Conservation (phyloP, 2,329 filamentous ascomycete genomes). For the Aspergillus ochraceus region DNA sequence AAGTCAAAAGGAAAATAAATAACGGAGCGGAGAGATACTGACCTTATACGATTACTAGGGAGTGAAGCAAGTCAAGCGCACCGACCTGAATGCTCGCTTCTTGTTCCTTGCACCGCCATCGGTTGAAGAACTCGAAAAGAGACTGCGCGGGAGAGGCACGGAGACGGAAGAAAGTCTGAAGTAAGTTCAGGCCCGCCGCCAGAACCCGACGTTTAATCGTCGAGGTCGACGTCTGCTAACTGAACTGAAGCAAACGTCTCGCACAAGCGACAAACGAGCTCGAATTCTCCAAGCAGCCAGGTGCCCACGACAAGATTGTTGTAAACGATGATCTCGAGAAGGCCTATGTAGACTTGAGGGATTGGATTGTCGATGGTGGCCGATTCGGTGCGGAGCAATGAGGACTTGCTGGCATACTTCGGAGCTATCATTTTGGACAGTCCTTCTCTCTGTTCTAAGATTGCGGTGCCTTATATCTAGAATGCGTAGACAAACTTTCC, state of each 20-base stretch:
- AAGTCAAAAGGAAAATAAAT: background rate
- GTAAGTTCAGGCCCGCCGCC: background rate
- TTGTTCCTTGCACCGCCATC: slow-evolving; percentile 82
- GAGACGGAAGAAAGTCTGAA: slow-evolving; percentile 70
- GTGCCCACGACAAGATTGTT: slow-evolving; percentile 65
- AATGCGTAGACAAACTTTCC: slow-evolving; percentile 20
- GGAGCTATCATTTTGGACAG: too few species aligned
- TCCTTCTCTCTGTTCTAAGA: background rate
- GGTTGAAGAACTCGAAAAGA: slow-evolving; percentile 69
- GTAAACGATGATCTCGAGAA: slow-evolving; percentile 65
- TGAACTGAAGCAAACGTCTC: slow-evolving; percentile 56
- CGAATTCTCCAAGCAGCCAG: slow-evolving; percentile 67
- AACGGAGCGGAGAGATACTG: background rate
- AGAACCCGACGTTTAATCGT: background rate
- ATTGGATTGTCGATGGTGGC: slow-evolving; percentile 49
- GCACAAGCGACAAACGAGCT: slow-evolving; percentile 72
- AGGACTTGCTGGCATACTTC: background rate
- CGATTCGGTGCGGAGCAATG: slow-evolving; percentile 32
- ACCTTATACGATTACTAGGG: slow-evolving; percentile 51
- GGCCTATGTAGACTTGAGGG: slow-evolving; percentile 56
- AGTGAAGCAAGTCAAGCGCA: slow-evolving; percentile 87
- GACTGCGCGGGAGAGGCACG: slow-evolving; percentile 74
- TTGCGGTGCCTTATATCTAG: slow-evolving; percentile 3
- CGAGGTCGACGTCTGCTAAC: background rate
- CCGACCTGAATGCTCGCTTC: slow-evolving; percentile 72